Conservation (phyloP, 2,329 filamentous ascomycete species). For the Trichoderma cornu-damae region DNA sequence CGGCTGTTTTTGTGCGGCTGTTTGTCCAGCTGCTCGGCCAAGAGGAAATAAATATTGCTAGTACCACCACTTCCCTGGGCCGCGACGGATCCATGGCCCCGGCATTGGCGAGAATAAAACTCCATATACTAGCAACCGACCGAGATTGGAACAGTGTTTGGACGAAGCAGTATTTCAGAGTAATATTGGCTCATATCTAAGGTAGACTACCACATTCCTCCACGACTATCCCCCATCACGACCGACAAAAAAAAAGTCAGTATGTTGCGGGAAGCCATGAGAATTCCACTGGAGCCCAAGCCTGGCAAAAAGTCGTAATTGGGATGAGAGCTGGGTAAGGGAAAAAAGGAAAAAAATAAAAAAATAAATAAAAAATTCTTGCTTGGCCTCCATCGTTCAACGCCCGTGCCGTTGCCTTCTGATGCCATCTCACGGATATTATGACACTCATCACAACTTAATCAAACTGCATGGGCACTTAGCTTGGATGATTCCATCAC, state of each 20-base stretch:
- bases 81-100: too few relatives aligned
- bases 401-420: neutral
- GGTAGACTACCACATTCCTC: neutral
- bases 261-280: neutral
- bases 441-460: conserved; percentile 20
- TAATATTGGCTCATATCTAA: neutral
- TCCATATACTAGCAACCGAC: too few relatives aligned
- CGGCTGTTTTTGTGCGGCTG: too few relatives aligned
- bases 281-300: neutral
- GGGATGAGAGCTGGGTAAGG: neutral
- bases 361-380: too few relatives aligned
- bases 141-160: too few relatives aligned
- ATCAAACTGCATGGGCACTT: too few relatives aligned
- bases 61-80: too few relatives aligned
- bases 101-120: too few relatives aligned
- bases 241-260: neutral
- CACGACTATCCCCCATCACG: neutral
- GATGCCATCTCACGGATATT: neutral
- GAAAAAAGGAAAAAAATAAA: too few relatives aligned
- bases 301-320: neutral
- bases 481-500: too few relatives aligned
- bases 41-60: too few relatives aligned
- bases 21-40: too few relatives aligned
- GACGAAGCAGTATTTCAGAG: neutral
- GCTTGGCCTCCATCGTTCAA: neutral